These are phyloP conservation scores for Coemansia sp. DNA, from an alignment of 192 early-diverging fungal species.

Conservation along the genomic window DNA sequence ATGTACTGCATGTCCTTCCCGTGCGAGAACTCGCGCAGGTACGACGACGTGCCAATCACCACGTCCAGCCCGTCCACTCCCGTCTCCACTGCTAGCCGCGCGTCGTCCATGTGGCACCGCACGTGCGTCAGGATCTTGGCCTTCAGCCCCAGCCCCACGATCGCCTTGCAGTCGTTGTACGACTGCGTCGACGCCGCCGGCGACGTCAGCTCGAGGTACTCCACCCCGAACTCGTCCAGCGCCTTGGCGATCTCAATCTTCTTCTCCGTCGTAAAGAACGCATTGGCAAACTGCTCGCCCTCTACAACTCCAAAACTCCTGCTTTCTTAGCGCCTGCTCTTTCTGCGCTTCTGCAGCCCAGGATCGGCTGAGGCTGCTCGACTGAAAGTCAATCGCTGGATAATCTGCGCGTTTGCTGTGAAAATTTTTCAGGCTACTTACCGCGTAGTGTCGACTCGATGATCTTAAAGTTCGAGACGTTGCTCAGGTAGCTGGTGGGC, in stretches of 20 bases:
- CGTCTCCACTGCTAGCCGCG: conserved; percentile 92
- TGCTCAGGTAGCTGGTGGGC: conserved; percentile 68
- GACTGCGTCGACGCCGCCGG: conserved; percentile 97
- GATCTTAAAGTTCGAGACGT: conserved; percentile 90
- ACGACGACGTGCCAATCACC: conserved; percentile 96
- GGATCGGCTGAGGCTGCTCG: not conserved
- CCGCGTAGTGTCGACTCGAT: conserved; percentile 95
- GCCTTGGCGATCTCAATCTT: conserved; percentile 99
- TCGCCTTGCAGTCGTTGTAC: conserved; percentile 86
- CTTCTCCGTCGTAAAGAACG: conserved; percentile 96
- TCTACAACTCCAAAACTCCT: conserved; percentile 52
- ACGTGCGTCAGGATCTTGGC: conserved; percentile 97
- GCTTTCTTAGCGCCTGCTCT: not conserved
- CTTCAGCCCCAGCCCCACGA: conserved; percentile 90
- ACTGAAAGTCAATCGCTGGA: not conserved
- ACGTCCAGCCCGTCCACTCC: conserved; percentile 97
- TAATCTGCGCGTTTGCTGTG: not conserved
- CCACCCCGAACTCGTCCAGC: conserved; percentile 97
- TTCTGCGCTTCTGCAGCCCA: not conserved
- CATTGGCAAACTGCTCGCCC: conserved; percentile 99
- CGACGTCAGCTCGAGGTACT: conserved; percentile 97
- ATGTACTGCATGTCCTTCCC: conserved; percentile 99
- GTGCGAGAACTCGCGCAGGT: conserved; percentile 96
- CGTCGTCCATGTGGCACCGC: conserved; percentile 99
- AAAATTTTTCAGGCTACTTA: conserved; percentile 52